Base-by-base conservation (phyloP, 129 eudicot species). In the Artemisia annua region DNA sequence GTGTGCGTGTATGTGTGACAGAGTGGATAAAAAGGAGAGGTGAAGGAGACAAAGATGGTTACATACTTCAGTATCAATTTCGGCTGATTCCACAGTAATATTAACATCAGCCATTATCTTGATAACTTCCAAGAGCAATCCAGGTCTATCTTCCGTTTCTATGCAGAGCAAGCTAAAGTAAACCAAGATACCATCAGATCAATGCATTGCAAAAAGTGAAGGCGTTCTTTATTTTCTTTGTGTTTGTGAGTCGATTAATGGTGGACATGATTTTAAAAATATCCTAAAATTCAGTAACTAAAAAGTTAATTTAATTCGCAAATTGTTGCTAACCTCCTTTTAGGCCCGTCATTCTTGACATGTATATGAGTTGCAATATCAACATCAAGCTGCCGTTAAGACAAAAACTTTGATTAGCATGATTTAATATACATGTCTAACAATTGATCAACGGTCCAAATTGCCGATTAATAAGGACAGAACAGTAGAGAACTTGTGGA, bases 141-240 rank as follows among this genome's bases (percentile, higher is more conserved):
- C 98, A 55, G 98, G 86, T 74, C 98, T 85, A 78, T 93, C 98
- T 54, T 92, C 98, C 7, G 98, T 93, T 88, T 93, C 98, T 13
- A 93, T 80, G 56, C 65, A 81, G 63, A 93, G 87, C 91, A 93
- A 87, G 86, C 98, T 90, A 77, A 74, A 75, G 81, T 48, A 11
- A 28, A 66, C 69, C 76, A 79, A 39, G 11, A 69, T 74, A 69
- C 46, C 44, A 49, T 63, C 44, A 48, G 8, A 48, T 69, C 26
- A 70, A 79, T 49, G 28, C 43, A 78, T 17, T 51, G 54, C 6
- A 77, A 62, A 51, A 30, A 39, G 46, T 39, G 46, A 13, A 11
- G 11, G 19, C 50, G 32, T 53, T 52, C 69, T 32, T 10, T 6
- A 35, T 35, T 67, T 11, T 48, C 5, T 11, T 9, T 60, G 19